Evolutionary conservation across 2,329 filamentous ascomycete genomes (phyloP).

Genomic region (Fusarium fracticaudum): DNA sequence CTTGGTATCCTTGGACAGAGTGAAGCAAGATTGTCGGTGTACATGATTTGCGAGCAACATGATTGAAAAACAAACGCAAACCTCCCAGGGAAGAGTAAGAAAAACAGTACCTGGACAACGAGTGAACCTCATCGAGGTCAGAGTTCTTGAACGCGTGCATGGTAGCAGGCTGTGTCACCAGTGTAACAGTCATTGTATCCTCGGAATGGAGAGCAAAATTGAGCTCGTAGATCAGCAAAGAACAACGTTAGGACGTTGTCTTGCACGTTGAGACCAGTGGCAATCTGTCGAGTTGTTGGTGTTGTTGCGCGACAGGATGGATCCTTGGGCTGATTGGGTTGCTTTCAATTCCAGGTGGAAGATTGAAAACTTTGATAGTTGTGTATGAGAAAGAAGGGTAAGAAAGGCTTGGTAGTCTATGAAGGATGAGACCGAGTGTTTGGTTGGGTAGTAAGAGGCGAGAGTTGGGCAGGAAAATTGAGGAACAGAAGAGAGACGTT

Average conservation of each 20-base stretch:
- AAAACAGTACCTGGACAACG: constrained; percentile 70
- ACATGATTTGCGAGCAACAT: constrained; percentile 46
- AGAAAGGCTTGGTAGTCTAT: constrained; percentile 38
- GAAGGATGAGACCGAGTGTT: constrained; percentile 37
- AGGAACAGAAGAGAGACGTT: constrained; percentile 45
- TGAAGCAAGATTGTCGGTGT: constrained; percentile 37
- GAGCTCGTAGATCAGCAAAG: constrained; percentile 43
- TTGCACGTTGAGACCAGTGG: constrained; percentile 42
- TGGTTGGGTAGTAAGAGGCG: constrained; percentile 52
- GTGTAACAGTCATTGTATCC: constrained; percentile 60
- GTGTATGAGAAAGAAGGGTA: constrained; percentile 33
- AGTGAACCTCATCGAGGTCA: constrained; percentile 69
- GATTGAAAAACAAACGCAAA: constrained; percentile 49
- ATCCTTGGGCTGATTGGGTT: constrained; percentile 41
- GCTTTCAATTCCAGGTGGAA: constrained; percentile 36
- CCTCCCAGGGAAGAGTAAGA: constrained; percentile 56
- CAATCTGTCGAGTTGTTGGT: constrained; percentile 40
- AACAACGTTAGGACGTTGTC: constrained; percentile 45
- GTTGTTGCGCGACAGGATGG: constrained; percentile 43
- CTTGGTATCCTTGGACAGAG: constrained; percentile 32
- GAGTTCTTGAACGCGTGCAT: constrained; percentile 65
- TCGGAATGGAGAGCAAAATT: constrained; percentile 46
- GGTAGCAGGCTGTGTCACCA: constrained; percentile 58
- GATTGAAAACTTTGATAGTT: constrained; percentile 31
- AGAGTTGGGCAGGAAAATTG: constrained; percentile 49